A percentile compares a stretch with the other conserved stretches of the same genome.
phyloP scores from a whole-genome alignment of 116 monocot species.

The Trichopus zeylanicus region DNA sequence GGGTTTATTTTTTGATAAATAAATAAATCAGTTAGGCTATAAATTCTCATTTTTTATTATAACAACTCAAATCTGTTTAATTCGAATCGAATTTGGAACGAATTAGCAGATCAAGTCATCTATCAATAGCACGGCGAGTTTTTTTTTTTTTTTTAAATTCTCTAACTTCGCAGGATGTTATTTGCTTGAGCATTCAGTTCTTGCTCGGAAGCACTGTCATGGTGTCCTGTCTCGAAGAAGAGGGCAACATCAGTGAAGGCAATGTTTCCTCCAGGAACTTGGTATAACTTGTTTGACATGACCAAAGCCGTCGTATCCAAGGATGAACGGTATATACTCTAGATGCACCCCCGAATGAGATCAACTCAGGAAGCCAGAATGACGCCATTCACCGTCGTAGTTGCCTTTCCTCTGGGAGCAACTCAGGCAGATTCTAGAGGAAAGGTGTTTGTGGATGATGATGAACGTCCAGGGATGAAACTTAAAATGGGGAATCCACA shows the following conservation, averaged over 20 bases:
- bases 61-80: no score
- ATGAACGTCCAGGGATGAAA: constrained; percentile 78
- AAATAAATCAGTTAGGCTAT: no score
- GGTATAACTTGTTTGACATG: constrained; percentile 90
- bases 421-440: constrained; percentile 57
- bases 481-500: constrained; percentile 61
- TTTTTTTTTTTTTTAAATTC: constrained; percentile 97
- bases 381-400: constrained; percentile 73
- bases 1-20: no score
- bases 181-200: constrained; percentile 76
- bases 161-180: constrained; percentile 50
- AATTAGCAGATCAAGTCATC: no score
- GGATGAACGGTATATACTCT: constrained; percentile 43
- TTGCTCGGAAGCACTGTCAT: constrained; percentile 66
- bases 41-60: no score
- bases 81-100: no score
- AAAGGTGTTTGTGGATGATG: constrained; percentile 71
- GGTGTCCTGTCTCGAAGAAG: constrained; percentile 77
- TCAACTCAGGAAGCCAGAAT: constrained; percentile 72
- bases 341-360: constrained; percentile 65
- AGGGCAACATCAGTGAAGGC: constrained; percentile 51
- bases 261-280: constrained; percentile 78
- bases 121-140: constrained; percentile 72
- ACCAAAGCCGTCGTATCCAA: constrained; percentile 39
- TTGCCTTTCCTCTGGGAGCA: constrained; percentile 42